A percentile compares a stretch with the other conserved stretches of the same genome.
Conservation (phyloP, 139 green algal species). For the Closterium sp. region DNA sequence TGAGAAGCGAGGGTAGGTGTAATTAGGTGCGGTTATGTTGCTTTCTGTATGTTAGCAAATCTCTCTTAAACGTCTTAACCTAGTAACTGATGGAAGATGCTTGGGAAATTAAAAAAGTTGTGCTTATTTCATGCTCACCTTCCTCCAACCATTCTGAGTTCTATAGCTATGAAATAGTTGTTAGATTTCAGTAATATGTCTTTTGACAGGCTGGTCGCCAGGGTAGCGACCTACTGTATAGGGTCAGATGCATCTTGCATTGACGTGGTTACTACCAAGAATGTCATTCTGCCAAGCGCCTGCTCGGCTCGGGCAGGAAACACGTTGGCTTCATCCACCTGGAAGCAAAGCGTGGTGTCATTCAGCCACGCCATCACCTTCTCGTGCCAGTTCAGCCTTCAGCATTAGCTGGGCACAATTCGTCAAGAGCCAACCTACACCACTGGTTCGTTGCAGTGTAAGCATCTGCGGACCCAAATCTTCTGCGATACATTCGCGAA, state of each 20-base stretch:
- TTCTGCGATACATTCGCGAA: background rate
- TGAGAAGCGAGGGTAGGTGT: background rate
- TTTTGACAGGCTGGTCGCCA: too few relatives aligned
- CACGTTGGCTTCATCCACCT: background rate
- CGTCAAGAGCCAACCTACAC: background rate
- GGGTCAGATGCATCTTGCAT: background rate
- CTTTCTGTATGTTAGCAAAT: too few relatives aligned
- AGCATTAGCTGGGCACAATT: background rate
- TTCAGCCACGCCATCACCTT: background rate
- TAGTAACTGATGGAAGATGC: too few relatives aligned
- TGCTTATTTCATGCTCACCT: too few relatives aligned
- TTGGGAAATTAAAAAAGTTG: too few relatives aligned
- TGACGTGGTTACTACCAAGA: background rate
- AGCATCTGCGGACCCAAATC: background rate
- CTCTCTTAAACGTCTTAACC: too few relatives aligned
- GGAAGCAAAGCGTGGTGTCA: background rate
- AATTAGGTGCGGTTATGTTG: background rate
- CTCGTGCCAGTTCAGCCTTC: background rate
- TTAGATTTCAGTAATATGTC: too few relatives aligned
- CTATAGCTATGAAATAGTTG: too few relatives aligned
- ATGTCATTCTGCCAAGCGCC: background rate
- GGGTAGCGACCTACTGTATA: background rate
- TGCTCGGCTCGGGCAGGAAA: background rate
- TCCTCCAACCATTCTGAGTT: too few relatives aligned
- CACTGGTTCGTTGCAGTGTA: background rate